Conservation (phyloP, 768 basidiomycete species). For the Tulasnella sp. region DNA sequence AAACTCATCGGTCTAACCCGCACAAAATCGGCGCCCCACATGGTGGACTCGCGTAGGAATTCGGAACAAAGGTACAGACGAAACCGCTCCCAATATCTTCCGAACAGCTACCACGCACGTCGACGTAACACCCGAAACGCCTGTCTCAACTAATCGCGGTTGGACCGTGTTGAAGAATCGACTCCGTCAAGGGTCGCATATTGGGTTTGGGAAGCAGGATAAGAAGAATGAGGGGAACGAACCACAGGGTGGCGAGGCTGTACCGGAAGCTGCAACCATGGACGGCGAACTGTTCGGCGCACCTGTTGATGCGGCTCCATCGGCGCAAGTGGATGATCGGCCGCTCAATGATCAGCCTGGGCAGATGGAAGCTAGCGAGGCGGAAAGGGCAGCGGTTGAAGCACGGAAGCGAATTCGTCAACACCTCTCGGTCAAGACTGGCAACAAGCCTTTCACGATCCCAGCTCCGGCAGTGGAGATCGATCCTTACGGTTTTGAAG, state of each 20-base stretch:
- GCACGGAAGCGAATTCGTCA: constrained; percentile 45
- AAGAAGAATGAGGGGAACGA: constrained; percentile 20
- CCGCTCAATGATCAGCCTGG: constrained; percentile 39
- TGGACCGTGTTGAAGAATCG: not conserved
- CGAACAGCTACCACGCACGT: not conserved
- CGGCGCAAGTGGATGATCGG: constrained; percentile 35
- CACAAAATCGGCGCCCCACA: constrained; percentile 8
- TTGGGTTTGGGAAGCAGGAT: not conserved
- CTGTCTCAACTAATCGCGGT: not conserved
- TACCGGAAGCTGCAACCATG: constrained; percentile 30
- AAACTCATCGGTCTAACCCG: constrained; percentile 7
- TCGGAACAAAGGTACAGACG: not conserved
- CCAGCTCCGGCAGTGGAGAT: constrained; percentile 60
- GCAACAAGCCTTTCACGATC: constrained; percentile 48
- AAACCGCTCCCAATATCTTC: not conserved
- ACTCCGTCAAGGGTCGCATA: not conserved
- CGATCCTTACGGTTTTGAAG: constrained; percentile 70
- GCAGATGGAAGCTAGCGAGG: constrained; percentile 35
- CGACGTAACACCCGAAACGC: not conserved
- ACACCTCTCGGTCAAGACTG: constrained; percentile 42
- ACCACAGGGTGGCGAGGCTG: constrained; percentile 16
- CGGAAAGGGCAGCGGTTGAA: constrained; percentile 40
- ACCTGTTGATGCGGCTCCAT: constrained; percentile 41
- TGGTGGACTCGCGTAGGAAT: not conserved
- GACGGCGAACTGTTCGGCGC: constrained; percentile 43